Base-by-base conservation (phyloP, 345 rosid species). In the Anastatica hierochuntica region DNA sequence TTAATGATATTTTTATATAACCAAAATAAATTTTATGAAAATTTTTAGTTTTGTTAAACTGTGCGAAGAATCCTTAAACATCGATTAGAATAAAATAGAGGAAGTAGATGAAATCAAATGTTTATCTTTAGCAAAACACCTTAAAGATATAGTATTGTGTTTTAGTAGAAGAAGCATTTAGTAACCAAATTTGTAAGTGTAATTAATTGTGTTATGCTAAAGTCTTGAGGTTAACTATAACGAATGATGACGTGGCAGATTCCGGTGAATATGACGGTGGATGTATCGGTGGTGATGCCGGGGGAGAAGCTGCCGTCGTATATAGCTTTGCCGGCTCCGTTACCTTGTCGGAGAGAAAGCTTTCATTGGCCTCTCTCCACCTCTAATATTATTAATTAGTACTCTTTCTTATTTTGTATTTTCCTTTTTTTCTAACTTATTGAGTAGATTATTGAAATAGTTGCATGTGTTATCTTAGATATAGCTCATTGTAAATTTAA, bases 321-420 rank as follows among this genome's bases (percentile, higher is more conserved):
- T 70, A 79, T 89, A 46, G 97, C 97, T 9, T 83, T 78, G 54
- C 88, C 84, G n/a, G 81, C 94, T 38, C 95, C 97, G n/a, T 73
- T 85, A n/a, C 87, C 95, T 40, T 84, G 95, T 61, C 60, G 62
- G 10, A 80, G 96, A 69, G 95, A 89, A 74, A 74, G 77, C 60
- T 66, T 75, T 24, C 51, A 35, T 43, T 81, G 85, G 84, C 90
- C n/a, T n/a, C 94, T 49, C 52, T 74, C 38, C 88, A 78, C 43
- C 65, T 30, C 23, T 65, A 57, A 49, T 33, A 5, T 41, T 26
- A 26, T 7, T 10, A 12, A 16, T 10, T 33, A 6, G 5, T 23
- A 4, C 1, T 37, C 29, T 18, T 7, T 12, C 29, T 48, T 29
- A 2, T 29, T 6, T 2, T 29, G 33, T 29, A 18, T 3, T 38